phyloP scores from a whole-genome alignment of 2,329 filamentous ascomycete genomes.

The Mollisia scopiformis region DNA sequence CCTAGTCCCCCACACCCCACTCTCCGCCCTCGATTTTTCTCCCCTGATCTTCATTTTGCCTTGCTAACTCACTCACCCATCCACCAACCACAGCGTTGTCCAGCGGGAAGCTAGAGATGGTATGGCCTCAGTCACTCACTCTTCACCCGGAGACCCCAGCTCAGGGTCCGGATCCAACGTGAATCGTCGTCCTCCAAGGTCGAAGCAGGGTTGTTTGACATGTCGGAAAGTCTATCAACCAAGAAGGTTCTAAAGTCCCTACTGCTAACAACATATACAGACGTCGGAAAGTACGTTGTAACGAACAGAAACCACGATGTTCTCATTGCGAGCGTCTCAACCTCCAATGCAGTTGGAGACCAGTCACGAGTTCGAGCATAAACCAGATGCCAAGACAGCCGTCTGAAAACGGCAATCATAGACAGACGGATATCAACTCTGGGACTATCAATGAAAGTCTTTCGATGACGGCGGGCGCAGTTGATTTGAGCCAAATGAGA shows the following conservation, averaged over 20 bases:
- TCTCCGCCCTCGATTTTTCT: not conserved
- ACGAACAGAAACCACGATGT: conserved; percentile 55
- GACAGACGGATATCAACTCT: not conserved
- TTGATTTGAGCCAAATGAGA: not conserved
- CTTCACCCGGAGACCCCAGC: not conserved
- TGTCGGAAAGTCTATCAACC: too few species aligned
- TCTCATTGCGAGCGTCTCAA: conserved; percentile 56
- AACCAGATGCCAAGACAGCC: not conserved
- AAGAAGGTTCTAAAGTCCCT: too few species aligned
- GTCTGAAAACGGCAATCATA: not conserved
- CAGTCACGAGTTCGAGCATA: conserved; percentile 17
- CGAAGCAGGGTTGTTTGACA: conserved; percentile 49
- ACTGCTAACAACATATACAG: too few species aligned
- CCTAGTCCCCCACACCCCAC: not conserved
- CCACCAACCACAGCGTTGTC: not conserved
- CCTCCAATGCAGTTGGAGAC: conserved; percentile 54
- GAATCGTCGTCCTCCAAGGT: conserved; percentile 25
- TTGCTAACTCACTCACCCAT: not conserved
- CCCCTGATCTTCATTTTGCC: not conserved
- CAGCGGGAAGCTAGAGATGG: not conserved
- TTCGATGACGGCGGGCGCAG: not conserved
- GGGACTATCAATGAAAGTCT: not conserved
- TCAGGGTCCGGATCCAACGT: not conserved
- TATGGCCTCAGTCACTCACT: not conserved
- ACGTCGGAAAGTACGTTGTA: conserved; percentile 59